phyloP scores from a whole-genome alignment of 129 eudicot species.

The Arctium minus region DNA sequence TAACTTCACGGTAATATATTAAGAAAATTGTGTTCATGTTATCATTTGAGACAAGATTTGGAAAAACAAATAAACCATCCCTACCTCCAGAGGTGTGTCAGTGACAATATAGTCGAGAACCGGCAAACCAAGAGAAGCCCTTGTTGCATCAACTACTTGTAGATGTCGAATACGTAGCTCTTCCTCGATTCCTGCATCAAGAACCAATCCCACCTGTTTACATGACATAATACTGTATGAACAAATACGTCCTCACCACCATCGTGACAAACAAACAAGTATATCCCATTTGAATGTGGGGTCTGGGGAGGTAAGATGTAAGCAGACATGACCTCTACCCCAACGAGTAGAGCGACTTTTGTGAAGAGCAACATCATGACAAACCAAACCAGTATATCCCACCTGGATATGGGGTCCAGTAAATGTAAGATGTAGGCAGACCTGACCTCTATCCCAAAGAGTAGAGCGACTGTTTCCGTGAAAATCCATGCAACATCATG shows the following conservation, averaged over 20 bases:
- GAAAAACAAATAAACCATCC: neutral
- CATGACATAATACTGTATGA: constrained; percentile 20
- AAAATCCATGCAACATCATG: no score
- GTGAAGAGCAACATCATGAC: neutral
- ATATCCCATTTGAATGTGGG: neutral
- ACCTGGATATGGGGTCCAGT: no score
- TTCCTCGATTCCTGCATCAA: constrained; percentile 92
- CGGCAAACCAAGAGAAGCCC: constrained; percentile 98
- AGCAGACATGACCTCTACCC: neutral
- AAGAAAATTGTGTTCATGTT: neutral
- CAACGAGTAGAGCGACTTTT: neutral
- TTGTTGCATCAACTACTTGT: constrained; percentile 91
- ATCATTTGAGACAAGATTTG: no score
- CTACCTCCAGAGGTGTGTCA: constrained; percentile 71
- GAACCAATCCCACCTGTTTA: constrained; percentile 87
- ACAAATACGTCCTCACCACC: neutral
- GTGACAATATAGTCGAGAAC: constrained; percentile 77
- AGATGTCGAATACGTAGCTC: constrained; percentile 77
- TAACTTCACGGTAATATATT: neutral
- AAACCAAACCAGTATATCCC: no score
- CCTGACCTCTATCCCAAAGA: no score
- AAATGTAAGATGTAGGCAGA: no score
- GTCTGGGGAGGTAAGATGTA: neutral
- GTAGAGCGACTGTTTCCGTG: no score
- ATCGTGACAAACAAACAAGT: neutral